Conservation (phyloP, 352 stramenopile genomes). For the Blastocystis sp. region DNA sequence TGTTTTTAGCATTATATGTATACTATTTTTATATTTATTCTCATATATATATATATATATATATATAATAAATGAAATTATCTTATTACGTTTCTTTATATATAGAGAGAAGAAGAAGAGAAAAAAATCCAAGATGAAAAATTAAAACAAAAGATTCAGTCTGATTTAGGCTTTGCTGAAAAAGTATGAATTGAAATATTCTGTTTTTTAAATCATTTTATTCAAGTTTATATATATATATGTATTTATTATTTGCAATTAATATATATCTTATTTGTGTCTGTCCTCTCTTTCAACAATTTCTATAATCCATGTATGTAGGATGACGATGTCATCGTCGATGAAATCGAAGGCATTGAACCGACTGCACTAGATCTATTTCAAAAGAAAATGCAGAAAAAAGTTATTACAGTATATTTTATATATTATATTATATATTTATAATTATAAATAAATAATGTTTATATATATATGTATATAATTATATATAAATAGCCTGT, state of each 20-base stretch:
- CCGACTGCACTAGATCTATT: conserved; percentile 65
- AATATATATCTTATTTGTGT: conserved; percentile 7
- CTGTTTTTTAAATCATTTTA: conserved; percentile 12
- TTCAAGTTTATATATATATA: too few species aligned
- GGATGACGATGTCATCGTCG: conserved; percentile 40
- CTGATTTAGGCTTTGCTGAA: conserved; percentile 28
- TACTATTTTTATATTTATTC: too few species aligned
- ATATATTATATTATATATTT: conserved; percentile 20
- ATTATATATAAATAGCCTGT: conserved; percentile 65
- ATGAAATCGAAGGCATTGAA: conserved; percentile 56
- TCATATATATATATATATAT: not conserved
- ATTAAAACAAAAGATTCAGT: conserved; percentile 57
- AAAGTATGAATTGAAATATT: conserved; percentile 33
- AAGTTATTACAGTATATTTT: conserved; percentile 23
- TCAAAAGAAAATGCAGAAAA: conserved; percentile 64
- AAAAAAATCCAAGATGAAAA: conserved; percentile 47
- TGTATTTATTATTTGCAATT: too few species aligned
- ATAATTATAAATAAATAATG: conserved; percentile 55
- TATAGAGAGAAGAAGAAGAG: conserved; percentile 20
- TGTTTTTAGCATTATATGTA: not conserved
- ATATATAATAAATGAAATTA: too few species aligned
- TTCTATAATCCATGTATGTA: conserved; percentile 7
- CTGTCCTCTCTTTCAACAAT: not conserved
- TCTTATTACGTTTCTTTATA: not conserved
- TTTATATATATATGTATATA: conserved; percentile 46